phyloP scores from a whole-genome alignment of 192 early-diverging fungal genomes.

The Podila minutissima region DNA sequence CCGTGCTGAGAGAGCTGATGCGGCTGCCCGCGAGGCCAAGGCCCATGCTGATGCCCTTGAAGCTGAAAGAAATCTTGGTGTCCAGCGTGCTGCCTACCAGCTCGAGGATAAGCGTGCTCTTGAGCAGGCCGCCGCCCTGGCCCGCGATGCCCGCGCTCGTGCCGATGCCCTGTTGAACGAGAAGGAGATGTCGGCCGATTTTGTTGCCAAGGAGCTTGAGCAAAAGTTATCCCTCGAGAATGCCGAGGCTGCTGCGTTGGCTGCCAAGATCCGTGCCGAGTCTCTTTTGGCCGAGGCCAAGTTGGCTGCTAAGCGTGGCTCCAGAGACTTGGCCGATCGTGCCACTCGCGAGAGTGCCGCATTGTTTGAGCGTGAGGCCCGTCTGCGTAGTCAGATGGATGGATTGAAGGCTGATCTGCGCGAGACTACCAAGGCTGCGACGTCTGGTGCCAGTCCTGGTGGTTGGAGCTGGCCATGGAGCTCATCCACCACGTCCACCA shows the following conservation, averaged over 20 bases:
- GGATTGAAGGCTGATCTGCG: slow-evolving; percentile 12
- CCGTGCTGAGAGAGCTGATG: slow-evolving; percentile 1
- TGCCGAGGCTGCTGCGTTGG: slow-evolving; percentile 8
- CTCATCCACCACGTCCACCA: not conserved
- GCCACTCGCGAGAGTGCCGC: slow-evolving; percentile 8
- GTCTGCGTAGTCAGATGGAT: slow-evolving; percentile 13
- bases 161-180: slow-evolving; percentile 11
- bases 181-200: slow-evolving; percentile 5
- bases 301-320: slow-evolving; percentile 3
- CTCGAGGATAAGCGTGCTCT: slow-evolving; percentile 1
- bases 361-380: slow-evolving; percentile 5
- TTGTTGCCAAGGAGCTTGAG: not conserved
- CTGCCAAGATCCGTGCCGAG: slow-evolving; percentile 9
- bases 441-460: not conserved
- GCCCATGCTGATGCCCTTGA: slow-evolving; percentile 5
- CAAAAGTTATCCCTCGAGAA: slow-evolving; percentile 6
- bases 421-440: not conserved
- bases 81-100: slow-evolving; percentile 2
- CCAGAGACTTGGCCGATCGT: not conserved
- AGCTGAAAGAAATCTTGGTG: not conserved
- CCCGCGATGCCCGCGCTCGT: slow-evolving; percentile 9
- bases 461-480: slow-evolving; percentile 24
- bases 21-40: slow-evolving; percentile 2
- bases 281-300: slow-evolving; percentile 2
- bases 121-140: not conserved